phyloP scores from a whole-genome alignment of 192 early-diverging fungal species.

The Gigaspora rosea region DNA sequence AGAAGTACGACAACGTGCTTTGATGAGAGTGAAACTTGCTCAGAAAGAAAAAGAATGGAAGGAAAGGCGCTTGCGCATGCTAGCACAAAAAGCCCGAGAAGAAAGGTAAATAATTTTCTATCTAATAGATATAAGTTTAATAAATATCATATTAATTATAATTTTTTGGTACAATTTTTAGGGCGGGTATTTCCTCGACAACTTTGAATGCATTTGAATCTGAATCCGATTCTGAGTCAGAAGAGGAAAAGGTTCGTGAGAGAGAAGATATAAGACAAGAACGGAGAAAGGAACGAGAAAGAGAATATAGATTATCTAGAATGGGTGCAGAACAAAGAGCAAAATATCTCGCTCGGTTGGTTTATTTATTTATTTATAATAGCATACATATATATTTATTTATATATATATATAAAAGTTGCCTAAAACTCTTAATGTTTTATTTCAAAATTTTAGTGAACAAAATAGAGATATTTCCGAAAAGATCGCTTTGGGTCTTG shows the following conservation, averaged over 20 bases:
- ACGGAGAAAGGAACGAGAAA: slow-evolving; percentile 80
- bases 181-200: slow-evolving; percentile 43
- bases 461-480: slow-evolving; percentile 96
- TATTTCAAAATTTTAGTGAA: slow-evolving; percentile 44
- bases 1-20: slow-evolving; percentile 87
- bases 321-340: slow-evolving; percentile 89
- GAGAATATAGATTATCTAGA: slow-evolving; percentile 80
- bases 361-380: neutral
- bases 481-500: slow-evolving; percentile 96
- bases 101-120: slow-evolving; percentile 53
- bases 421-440: neutral
- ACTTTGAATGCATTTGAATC: slow-evolving; percentile 28
- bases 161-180: slow-evolving; percentile 14
- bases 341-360: slow-evolving; percentile 67
- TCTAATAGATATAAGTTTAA: neutral
- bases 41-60: slow-evolving; percentile 93
- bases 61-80: slow-evolving; percentile 82
- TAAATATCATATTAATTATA: slow-evolving; percentile 13
- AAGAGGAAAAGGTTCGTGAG: slow-evolving; percentile 65
- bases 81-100: slow-evolving; percentile 95
- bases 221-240: slow-evolving; percentile 54
- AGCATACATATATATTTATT: too few relatives aligned
- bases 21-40: slow-evolving; percentile 90
- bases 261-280: slow-evolving; percentile 89
- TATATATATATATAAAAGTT: slow-evolving; percentile 4